These are phyloP conservation scores for Scutellaria minor DNA, from an alignment of 257 asterid genomes.

Conservation along the genomic window DNA sequence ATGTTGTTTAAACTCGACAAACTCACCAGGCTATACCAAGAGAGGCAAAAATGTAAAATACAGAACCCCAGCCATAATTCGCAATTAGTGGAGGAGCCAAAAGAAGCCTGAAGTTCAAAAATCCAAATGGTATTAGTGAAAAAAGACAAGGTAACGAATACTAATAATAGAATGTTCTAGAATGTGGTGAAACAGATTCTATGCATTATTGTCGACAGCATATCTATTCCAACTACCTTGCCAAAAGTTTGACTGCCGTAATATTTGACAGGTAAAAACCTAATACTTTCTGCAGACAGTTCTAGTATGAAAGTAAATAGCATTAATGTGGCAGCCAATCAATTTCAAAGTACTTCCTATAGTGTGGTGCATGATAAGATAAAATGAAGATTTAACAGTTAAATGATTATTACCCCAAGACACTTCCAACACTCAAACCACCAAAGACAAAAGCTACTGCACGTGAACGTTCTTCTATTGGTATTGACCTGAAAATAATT, in stretches of 20 bases:
- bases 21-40: constrained; percentile 92
- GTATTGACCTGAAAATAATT: constrained; percentile 73
- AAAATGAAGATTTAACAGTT: constrained; percentile 10
- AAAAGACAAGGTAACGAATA: background rate
- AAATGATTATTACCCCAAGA: constrained; percentile 67
- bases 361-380: constrained; percentile 26
- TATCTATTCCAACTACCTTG: background rate
- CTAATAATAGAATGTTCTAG: background rate
- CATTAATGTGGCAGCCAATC: background rate
- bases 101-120: constrained; percentile 72
- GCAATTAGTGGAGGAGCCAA: constrained; percentile 91
- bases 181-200: background rate
- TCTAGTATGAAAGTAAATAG: background rate
- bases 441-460: constrained; percentile 98
- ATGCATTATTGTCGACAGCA: constrained; percentile 4
- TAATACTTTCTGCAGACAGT: background rate
- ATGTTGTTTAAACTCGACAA: constrained; percentile 3
- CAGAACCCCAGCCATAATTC: constrained; percentile 91
- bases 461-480: constrained; percentile 90
- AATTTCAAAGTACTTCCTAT: no score
- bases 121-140: constrained; percentile 27
- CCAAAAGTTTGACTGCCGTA: constrained; percentile 46
- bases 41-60: constrained; percentile 80
- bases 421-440: constrained; percentile 97
- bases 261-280: constrained; percentile 7